Percentiles rank a stretch among this genome's conserved stretches.
These are phyloP conservation scores for Asterella californica DNA, from an alignment of 225 moss, liverwort and hornwort species.

Conservation along the genomic window DNA sequence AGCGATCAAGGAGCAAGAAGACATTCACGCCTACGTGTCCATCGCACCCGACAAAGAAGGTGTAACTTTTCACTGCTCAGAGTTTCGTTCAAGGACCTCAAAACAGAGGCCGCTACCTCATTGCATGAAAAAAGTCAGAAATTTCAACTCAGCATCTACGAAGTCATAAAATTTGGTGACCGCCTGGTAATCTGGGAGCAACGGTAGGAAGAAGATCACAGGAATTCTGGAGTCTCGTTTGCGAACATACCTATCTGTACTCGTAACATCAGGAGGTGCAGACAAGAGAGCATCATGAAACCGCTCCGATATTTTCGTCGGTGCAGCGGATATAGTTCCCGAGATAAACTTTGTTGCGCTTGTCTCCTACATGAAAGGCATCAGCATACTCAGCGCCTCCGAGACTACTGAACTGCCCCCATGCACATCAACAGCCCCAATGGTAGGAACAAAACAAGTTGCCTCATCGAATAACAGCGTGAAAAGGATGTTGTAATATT, in stretches of 20 bases:
- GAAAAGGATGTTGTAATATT: background rate
- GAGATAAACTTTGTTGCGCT: background rate
- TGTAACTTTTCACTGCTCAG: too few relatives aligned
- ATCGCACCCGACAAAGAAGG: background rate
- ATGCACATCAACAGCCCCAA: background rate
- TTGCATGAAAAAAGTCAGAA: too few relatives aligned
- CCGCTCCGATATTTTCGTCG: slow-evolving; percentile 13
- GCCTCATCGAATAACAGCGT: background rate
- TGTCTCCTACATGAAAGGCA: background rate
- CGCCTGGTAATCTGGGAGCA: background rate
- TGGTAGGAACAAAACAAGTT: background rate
- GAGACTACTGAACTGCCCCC: background rate
- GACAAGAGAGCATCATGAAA: slow-evolving; percentile 21
- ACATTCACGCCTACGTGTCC: background rate
- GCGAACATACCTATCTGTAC: background rate
- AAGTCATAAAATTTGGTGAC: too few relatives aligned
- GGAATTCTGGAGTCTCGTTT: background rate
- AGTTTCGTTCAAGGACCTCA: too few relatives aligned
- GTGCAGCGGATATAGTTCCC: background rate
- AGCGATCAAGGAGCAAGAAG: background rate
- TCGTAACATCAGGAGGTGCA: slow-evolving; percentile 1
- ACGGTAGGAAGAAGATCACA: background rate
- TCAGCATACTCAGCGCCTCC: background rate
- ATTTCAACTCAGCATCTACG: too few relatives aligned
- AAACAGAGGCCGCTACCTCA: too few relatives aligned